Evolutionary conservation across 2,329 filamentous ascomycete species (phyloP).

Genomic region (Ophiocordyceps polyrhachis-furcata): DNA sequence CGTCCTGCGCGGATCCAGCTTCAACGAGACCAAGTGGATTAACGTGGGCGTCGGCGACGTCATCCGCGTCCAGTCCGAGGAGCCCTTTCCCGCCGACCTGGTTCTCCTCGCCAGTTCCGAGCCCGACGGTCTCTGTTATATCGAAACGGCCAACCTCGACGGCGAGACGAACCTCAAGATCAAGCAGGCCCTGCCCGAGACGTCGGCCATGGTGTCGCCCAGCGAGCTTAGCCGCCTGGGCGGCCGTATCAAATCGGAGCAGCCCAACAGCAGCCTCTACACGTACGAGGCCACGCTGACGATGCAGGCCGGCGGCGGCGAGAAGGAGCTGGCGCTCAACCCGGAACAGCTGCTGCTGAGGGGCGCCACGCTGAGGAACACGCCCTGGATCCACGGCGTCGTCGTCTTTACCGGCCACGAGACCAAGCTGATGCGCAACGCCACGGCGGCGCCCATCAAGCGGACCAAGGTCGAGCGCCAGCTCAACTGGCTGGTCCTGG

Average conservation of each 20-base stretch:
- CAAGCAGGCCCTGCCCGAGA: slow-evolving; percentile 93
- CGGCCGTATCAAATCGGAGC: slow-evolving; percentile 79
- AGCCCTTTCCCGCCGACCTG: slow-evolving; percentile 85
- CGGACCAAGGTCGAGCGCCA: slow-evolving; percentile 87
- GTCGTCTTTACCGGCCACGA: slow-evolving; percentile 91
- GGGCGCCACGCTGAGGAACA: slow-evolving; percentile 87
- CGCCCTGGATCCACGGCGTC: slow-evolving; percentile 88
- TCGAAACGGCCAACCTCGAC: slow-evolving; percentile 94
- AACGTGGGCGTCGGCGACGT: slow-evolving; percentile 87
- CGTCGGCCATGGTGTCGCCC: slow-evolving; percentile 68
- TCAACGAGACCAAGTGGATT: slow-evolving; percentile 82
- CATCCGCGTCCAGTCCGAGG: slow-evolving; percentile 79
- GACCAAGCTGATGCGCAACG: slow-evolving; percentile 97
- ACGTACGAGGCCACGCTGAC: slow-evolving; percentile 95
- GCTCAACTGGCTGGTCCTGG: slow-evolving; percentile 83
- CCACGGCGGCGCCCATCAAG: slow-evolving; percentile 93
- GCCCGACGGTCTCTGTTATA: slow-evolving; percentile 93
- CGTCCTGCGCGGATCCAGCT: slow-evolving; percentile 66
- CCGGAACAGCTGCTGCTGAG: slow-evolving; percentile 86
- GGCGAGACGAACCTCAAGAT: slow-evolving; percentile 98
- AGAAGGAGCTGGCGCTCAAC: slow-evolving; percentile 77
- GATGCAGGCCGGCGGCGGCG: slow-evolving; percentile 73
- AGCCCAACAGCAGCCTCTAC: slow-evolving; percentile 95
- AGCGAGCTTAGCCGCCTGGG: slow-evolving; percentile 71
- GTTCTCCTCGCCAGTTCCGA: slow-evolving; percentile 88